A percentile compares a stretch with the other conserved stretches of the same genome.
Evolutionary conservation across 306 rosid species (phyloP).

Genomic region (Gillenia trifoliata): DNA sequence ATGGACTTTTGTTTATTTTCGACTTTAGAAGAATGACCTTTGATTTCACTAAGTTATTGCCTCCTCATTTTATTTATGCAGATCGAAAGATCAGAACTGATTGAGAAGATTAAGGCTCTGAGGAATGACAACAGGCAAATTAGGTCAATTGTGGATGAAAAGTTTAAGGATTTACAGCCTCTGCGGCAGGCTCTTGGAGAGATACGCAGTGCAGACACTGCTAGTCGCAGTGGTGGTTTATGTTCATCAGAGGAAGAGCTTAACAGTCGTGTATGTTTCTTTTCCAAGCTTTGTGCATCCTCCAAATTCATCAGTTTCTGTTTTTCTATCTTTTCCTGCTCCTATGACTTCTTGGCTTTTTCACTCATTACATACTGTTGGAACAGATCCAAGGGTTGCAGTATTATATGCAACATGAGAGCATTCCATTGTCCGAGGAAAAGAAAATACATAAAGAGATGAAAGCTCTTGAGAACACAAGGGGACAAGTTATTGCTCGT

Average conservation of each 20-base stretch:
- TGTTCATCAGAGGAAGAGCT: too few species aligned
- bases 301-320: conserved; percentile 12
- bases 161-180: conserved; percentile 79
- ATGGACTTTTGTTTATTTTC: too few species aligned
- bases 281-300: conserved; percentile 18
- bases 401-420: conserved; percentile 91
- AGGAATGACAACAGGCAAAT: conserved; percentile 64
- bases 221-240: too few species aligned
- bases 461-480: conserved; percentile 88
- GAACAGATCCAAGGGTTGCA: conserved; percentile 69
- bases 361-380: conserved; percentile 20
- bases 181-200: too few species aligned
- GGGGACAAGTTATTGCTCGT: conserved; percentile 79
- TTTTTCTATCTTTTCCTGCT: not conserved
- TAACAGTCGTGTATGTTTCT: too few species aligned
- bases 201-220: too few species aligned
- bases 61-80: too few species aligned
- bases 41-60: too few species aligned
- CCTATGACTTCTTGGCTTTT: conserved; percentile 7
- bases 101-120: conserved; percentile 72
- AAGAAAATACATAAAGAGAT: conserved; percentile 84
- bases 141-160: conserved; percentile 62
- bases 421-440: conserved; percentile 85
- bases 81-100: conserved; percentile 66
- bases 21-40: too few species aligned